Conservation (phyloP, 1,139 yeast species). For the Sugiyamaella grinbergsii region DNA sequence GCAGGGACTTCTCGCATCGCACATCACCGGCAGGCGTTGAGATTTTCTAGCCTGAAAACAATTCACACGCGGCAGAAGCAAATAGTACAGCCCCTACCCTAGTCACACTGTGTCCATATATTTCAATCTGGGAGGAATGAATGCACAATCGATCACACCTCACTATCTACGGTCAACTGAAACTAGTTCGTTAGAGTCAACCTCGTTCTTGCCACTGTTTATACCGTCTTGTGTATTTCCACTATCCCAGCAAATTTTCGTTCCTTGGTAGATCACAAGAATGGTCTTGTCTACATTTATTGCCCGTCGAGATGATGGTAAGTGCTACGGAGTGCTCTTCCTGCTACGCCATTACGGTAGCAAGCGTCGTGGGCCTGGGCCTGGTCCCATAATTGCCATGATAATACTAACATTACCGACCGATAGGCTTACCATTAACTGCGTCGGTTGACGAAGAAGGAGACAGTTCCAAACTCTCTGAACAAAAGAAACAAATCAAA, state of each 20-base stretch:
- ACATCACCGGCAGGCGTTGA: too few relatives aligned
- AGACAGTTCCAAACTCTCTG: constrained; percentile 51
- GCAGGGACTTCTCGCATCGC: constrained; percentile 3
- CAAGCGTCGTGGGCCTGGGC: too few relatives aligned
- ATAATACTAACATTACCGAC: constrained; percentile 19
- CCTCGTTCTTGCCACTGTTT: too few relatives aligned
- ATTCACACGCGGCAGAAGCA: too few relatives aligned
- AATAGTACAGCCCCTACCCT: constrained; percentile 8
- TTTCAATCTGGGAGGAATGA: background rate
- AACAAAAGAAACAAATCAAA: constrained; percentile 85
- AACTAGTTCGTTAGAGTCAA: too few relatives aligned
- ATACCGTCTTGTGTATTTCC: too few relatives aligned
- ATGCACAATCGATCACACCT: too few relatives aligned
- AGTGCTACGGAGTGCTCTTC: constrained; percentile 22
- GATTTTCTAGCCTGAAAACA: too few relatives aligned
- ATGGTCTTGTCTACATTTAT: constrained; percentile 38
- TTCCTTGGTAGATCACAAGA: background rate
- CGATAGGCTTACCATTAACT: constrained; percentile 75
- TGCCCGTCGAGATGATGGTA: constrained; percentile 39
- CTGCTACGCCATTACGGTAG: too few relatives aligned
- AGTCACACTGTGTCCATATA: constrained; percentile 13
- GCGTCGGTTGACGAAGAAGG: constrained; percentile 90
- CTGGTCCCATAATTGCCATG: too few relatives aligned
- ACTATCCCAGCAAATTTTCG: too few relatives aligned
- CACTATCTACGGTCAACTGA: too few relatives aligned